These are phyloP conservation scores for Lepidium africanum DNA, from an alignment of 345 rosid genomes.

Conservation along the genomic window DNA sequence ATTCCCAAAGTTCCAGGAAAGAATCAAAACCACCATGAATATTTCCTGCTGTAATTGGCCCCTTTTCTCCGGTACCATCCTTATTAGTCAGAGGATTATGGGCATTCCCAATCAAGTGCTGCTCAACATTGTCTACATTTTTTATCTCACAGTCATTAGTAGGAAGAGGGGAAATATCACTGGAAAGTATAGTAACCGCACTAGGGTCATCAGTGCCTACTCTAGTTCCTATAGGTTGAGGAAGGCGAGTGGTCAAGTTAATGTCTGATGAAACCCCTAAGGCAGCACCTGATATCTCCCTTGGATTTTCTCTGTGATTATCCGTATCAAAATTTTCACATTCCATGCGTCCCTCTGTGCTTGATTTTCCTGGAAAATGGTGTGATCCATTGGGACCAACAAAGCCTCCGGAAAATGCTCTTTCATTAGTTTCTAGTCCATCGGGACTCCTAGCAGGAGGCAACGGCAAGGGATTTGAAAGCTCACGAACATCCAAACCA, in stretches of 20 bases:
- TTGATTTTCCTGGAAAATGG: slow-evolving; percentile 24
- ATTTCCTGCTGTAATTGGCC: slow-evolving; percentile 66
- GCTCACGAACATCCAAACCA: slow-evolving; percentile 60
- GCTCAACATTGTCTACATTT: slow-evolving; percentile 12
- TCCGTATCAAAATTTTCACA: slow-evolving; percentile 22
- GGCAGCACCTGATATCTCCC: slow-evolving; percentile 26
- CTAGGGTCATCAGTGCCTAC: slow-evolving; percentile 10
- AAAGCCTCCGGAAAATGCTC: slow-evolving; percentile 25
- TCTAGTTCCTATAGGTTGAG: slow-evolving; percentile 28
- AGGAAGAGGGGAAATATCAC: slow-evolving; percentile 7
- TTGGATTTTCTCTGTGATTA: slow-evolving; percentile 32
- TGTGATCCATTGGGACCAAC: slow-evolving; percentile 27
- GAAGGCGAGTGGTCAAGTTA: slow-evolving; percentile 25
- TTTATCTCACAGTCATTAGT: slow-evolving; percentile 4
- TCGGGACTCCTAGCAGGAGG: slow-evolving; percentile 30
- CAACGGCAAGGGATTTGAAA: slow-evolving; percentile 43
- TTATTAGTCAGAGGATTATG: slow-evolving; percentile 22
- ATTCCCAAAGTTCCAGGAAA: slow-evolving; percentile 79
- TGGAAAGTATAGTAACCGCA: slow-evolving; percentile 6
- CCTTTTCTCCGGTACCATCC: slow-evolving; percentile 43
- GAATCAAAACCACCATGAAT: slow-evolving; percentile 71
- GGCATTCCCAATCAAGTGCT: slow-evolving; percentile 18
- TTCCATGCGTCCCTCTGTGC: slow-evolving; percentile 28
- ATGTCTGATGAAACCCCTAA: slow-evolving; percentile 34
- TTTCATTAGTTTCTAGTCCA: slow-evolving; percentile 30